Evolutionary conservation across 352 stramenopile genomes (phyloP), one percentile per base, ranked within the genome.

Genomic region (Plasmopara viticola): DNA sequence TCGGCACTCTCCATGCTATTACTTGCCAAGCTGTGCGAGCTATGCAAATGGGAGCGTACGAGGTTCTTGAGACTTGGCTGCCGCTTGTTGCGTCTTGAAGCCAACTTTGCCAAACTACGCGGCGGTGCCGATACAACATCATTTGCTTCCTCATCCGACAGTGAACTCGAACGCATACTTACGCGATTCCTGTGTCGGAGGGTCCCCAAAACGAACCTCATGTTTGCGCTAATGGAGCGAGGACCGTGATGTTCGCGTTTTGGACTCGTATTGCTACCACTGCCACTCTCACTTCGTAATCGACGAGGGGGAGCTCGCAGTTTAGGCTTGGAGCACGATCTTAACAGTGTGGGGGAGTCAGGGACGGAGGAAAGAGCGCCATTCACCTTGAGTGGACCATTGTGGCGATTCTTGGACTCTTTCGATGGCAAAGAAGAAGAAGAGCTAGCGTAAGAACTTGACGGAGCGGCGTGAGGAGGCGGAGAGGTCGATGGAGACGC

Each of bases 51-150:
- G 37, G 77, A 74, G 51, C 73, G 74, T 33, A 90, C 74, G 3
- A 84, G 51, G 44, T 85, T 86, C 48, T 67, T 72, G 33, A 90
- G 56, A 54, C 77, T 87, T 29, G 59, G 42, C 51, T 83, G 66
- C 17, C 69, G 64, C 72, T 84, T 62, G 48, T 38, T 64, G 33
- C 44, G 62, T 59, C 56, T 60, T 1, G 48, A 46, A 2, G 51
- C 50, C 6, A 65, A 43, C 3, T 6, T 42, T 2, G 57, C 9
- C 1, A 41, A 17, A 25, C 46, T 58, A 29, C 54, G 40, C 5
- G 54, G 54, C 12, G 58, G 57, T 3, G 37, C 46, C 20, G 35
- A 37, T 3, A 64, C 45, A 9, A 61, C 56, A 8, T 68, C 56
- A 5, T 72, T 58, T 1, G 50, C 63, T 20, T 70, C 62, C 37